These are phyloP conservation scores for Pseudogymnoascus sp. DNA, from an alignment of 2,329 filamentous ascomycete species.

Conservation along the genomic window DNA sequence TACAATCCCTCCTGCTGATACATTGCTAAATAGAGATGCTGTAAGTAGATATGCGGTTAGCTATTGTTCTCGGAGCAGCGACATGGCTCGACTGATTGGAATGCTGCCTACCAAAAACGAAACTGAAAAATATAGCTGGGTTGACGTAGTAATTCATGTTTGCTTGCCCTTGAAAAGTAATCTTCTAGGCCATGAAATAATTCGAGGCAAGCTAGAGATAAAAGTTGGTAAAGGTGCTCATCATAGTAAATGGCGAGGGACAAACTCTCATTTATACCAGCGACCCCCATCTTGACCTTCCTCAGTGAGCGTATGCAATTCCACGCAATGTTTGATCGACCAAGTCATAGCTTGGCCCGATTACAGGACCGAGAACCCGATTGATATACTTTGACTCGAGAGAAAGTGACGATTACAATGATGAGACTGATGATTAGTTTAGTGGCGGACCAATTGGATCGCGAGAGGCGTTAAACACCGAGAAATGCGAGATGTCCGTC, in stretches of 20 bases:
- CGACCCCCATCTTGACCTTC: background rate
- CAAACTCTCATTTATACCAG: background rate
- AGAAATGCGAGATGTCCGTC: conserved; percentile 2
- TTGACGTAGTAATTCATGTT: background rate
- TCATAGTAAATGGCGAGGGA: background rate
- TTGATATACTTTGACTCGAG: background rate
- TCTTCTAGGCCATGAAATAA: background rate
- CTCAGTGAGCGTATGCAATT: background rate
- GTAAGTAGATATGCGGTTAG: background rate
- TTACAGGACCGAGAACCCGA: background rate
- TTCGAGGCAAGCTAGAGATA: background rate
- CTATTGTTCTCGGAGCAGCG: background rate
- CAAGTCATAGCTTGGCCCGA: background rate
- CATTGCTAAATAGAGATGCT: background rate
- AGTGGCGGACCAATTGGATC: background rate
- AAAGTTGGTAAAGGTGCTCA: background rate
- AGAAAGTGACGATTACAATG: background rate
- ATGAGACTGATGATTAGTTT: background rate
- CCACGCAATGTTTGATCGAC: background rate
- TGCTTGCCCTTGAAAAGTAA: background rate
- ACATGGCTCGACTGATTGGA: background rate
- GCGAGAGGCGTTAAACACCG: background rate
- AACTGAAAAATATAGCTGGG: background rate
- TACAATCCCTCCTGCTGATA: background rate
- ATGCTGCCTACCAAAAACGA: background rate